Base-by-base conservation (phyloP, 306 rosid genomes). In the Cicer pinnatifidum region DNA sequence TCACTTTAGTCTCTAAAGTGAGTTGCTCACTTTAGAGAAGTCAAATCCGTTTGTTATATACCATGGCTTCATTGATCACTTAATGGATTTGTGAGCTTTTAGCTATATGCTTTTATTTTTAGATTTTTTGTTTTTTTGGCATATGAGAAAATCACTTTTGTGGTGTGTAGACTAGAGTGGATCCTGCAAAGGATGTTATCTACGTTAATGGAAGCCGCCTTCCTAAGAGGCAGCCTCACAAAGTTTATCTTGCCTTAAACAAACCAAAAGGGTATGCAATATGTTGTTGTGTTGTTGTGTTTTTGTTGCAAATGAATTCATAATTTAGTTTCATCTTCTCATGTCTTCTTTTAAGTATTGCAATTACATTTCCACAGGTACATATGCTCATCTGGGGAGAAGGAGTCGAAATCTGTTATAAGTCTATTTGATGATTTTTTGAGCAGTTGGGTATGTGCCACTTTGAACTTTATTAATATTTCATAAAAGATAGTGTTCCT, bases 171-270 rank as follows among this genome's bases (percentile, higher is more conserved):
- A 88, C 96, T 66, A 85, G 73, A 58, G 98, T 91, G 73, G 96
- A 93, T 80, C 97, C 98, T 63, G 83, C 83, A 67, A 91, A 82
- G 87, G 98, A 93, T 81, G 63, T 82, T 68, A 91, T 93, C 64
- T 91, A 93, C 78, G 98, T 93, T 41, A 89, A 89, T 35, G 98
- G 98, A 40, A 93, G 77, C 76, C 91, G 98, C 13, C 97, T 93
- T 73, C 97, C 98, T 1, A 93, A 87, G 92, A 93, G 78, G 81
- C 91, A 89, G 85, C 91, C 98, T 71, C 81, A 84, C 12, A 93
- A 93, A 85, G 86, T 93, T 75, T 93, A 93, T 84, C 82, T 93
- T 75, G 97, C 97, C 6, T 82, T 93, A 78, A 93, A 93, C 94
- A 91, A 93, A 85, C 98, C 97, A 15, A 93, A 93, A 87, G 98